Percentiles rank a stretch among this genome's conserved stretches.
phyloP scores from a whole-genome alignment of 495 filamentous ascomycete species.

The Neurospora tetraspora region DNA sequence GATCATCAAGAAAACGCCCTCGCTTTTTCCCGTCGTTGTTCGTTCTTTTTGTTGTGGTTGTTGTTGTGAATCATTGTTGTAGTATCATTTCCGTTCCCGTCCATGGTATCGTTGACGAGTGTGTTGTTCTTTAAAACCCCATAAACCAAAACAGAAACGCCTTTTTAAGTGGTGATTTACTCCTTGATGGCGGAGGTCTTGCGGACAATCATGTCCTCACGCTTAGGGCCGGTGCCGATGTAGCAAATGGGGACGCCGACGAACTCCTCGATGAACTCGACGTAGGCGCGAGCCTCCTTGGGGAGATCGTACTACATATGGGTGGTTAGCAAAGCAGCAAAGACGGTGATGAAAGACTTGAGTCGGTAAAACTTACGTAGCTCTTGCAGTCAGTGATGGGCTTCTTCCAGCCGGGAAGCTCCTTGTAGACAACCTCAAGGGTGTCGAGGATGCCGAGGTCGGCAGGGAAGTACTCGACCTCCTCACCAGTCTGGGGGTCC shows the following conservation, averaged over 20 bases:
- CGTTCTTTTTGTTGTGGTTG: background rate
- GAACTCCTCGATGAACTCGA: conserved; percentile 62
- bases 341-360: background rate
- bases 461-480: conserved; percentile 29
- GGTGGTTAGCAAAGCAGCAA: conserved; percentile 2
- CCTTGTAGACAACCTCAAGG: conserved; percentile 58
- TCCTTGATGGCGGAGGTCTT: conserved; percentile 6
- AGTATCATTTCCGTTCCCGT: background rate
- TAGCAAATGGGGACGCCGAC: conserved; percentile 62
- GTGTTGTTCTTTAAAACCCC: background rate
- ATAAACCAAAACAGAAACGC: background rate
- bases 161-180: background rate
- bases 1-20: background rate
- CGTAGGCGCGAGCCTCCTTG: conserved; percentile 60
- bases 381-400: conserved; percentile 42
- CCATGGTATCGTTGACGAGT: background rate
- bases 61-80: background rate
- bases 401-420: conserved; percentile 68
- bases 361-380: conserved; percentile 8
- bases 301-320: conserved; percentile 54
- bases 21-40: background rate
- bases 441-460: conserved; percentile 22
- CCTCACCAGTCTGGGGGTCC: conserved; percentile 31
- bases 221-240: conserved; percentile 68
- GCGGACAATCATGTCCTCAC: conserved; percentile 42